Evolutionary conservation across 1,139 yeast genomes (phyloP).

Genomic region (Meyerozyma athensensis): DNA sequence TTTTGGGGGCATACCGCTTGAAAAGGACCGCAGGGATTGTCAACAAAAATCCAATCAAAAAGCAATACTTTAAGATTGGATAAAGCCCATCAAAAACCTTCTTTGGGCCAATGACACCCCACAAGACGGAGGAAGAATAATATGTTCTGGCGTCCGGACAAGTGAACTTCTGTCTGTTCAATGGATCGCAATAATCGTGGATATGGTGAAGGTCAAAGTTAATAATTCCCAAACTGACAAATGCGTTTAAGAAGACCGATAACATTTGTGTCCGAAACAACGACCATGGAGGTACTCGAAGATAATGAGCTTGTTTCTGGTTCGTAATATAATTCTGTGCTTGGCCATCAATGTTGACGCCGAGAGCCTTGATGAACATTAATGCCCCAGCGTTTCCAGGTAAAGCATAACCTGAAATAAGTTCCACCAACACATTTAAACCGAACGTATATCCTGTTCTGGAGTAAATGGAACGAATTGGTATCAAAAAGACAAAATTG

Average conservation of each 20-base stretch:
- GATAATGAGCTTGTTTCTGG: constrained; percentile 59
- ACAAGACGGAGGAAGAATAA: constrained; percentile 51
- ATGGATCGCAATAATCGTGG: constrained; percentile 42
- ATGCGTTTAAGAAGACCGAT: constrained; percentile 36
- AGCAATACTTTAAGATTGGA: constrained; percentile 46
- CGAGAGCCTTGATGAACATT: constrained; percentile 55
- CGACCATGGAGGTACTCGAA: constrained; percentile 57
- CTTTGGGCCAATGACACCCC: constrained; percentile 69
- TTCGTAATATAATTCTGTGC: constrained; percentile 54
- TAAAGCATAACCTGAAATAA: constrained; percentile 57
- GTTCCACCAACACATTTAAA: constrained; percentile 54
- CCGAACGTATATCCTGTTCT: constrained; percentile 52
- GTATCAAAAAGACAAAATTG: constrained; percentile 52
- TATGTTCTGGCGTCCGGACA: constrained; percentile 46
- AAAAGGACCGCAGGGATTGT: constrained; percentile 40
- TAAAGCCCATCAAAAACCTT: constrained; percentile 46
- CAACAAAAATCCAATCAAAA: constrained; percentile 48
- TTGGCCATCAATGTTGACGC: constrained; percentile 56
- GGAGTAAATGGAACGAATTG: constrained; percentile 43
- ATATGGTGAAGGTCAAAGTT: constrained; percentile 49
- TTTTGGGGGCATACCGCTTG: constrained; percentile 29
- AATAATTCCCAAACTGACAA: constrained; percentile 49
- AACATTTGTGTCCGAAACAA: constrained; percentile 55
- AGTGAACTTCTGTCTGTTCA: constrained; percentile 38
- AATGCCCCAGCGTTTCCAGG: constrained; percentile 62